These are phyloP conservation scores for Termitomyces sp. DNA, from an alignment of 768 basidiomycete genomes.

Conservation along the genomic window DNA sequence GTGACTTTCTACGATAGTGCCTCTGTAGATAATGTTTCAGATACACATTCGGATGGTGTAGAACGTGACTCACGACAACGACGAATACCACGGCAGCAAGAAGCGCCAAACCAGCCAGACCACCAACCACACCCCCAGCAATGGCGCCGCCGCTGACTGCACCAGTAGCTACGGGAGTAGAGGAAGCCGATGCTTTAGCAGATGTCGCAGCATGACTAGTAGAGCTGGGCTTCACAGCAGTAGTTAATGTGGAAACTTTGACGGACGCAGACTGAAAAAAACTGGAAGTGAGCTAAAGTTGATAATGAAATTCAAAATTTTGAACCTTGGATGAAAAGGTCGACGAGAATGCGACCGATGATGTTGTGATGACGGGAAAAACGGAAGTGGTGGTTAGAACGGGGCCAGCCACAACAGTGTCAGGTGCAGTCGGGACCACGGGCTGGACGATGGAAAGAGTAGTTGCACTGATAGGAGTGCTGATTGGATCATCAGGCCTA, in stretches of 20 bases:
- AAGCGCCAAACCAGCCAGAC: constrained; percentile 18
- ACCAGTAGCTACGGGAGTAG: constrained; percentile 4
- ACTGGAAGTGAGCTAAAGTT: not conserved
- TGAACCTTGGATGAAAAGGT: not conserved
- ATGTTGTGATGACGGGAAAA: not conserved
- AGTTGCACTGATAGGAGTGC: not conserved
- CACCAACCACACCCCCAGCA: constrained; percentile 25
- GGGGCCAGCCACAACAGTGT: not conserved
- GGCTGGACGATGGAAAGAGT: not conserved
- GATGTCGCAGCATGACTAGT: not conserved
- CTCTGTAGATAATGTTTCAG: constrained; percentile 22
- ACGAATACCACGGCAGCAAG: constrained; percentile 22
- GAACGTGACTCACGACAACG: constrained; percentile 20
- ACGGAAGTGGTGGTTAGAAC: not conserved
- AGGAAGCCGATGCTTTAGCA: not conserved
- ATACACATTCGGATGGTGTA: not conserved
- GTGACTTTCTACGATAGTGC: constrained; percentile 29
- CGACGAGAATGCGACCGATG: not conserved
- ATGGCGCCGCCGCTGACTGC: constrained; percentile 21
- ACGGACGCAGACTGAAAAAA: not conserved
- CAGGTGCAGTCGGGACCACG: not conserved
- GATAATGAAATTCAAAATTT: not conserved
- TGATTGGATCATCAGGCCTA: not conserved
- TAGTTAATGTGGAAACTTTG: not conserved
- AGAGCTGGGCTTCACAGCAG: not conserved